These are phyloP conservation scores for Fusarium sp. DNA, from an alignment of 2,329 filamentous ascomycete species.

Conservation along the genomic window DNA sequence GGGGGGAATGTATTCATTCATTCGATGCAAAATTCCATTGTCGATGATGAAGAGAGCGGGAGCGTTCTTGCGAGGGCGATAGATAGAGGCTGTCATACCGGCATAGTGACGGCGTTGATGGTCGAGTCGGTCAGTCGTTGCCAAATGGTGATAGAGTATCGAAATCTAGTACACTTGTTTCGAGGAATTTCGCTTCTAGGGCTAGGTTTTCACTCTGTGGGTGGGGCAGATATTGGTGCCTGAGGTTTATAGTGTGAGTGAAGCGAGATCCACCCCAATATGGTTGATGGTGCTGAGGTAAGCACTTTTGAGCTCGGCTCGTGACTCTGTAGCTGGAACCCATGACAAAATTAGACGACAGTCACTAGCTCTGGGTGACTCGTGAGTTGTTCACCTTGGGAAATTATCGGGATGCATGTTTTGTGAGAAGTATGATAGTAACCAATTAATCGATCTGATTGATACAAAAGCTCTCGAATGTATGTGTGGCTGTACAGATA, in stretches of 20 bases:
- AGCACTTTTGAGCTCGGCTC: conserved; percentile 1
- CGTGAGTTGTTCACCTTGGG: background rate
- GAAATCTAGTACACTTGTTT: background rate
- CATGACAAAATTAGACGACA: conserved; percentile 27
- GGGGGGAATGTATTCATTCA: conserved; percentile 5
- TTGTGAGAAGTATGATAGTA: background rate
- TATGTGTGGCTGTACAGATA: background rate
- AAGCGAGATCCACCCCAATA: background rate
- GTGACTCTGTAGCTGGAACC: conserved; percentile 6
- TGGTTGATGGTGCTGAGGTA: conserved; percentile 11
- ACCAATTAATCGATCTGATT: background rate
- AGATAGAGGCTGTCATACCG: conserved; percentile 47
- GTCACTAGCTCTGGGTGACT: conserved; percentile 2
- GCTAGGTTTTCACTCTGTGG: conserved; percentile 49
- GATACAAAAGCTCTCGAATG: background rate
- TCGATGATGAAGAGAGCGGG: conserved; percentile 22
- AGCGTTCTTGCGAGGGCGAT: conserved; percentile 1
- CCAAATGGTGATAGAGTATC: conserved; percentile 46
- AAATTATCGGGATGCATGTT: background rate
- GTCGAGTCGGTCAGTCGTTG: conserved; percentile 50
- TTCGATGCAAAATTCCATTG: conserved; percentile 8
- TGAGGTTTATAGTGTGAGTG: conserved; percentile 8
- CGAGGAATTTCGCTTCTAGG: conserved; percentile 40
- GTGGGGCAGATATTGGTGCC: conserved; percentile 24
- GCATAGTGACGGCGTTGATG: conserved; percentile 54